A percentile compares a stretch with the other conserved stretches of the same genome.
phyloP scores from a whole-genome alignment of 768 basidiomycete species.

The Coprinopsis cinerea region DNA sequence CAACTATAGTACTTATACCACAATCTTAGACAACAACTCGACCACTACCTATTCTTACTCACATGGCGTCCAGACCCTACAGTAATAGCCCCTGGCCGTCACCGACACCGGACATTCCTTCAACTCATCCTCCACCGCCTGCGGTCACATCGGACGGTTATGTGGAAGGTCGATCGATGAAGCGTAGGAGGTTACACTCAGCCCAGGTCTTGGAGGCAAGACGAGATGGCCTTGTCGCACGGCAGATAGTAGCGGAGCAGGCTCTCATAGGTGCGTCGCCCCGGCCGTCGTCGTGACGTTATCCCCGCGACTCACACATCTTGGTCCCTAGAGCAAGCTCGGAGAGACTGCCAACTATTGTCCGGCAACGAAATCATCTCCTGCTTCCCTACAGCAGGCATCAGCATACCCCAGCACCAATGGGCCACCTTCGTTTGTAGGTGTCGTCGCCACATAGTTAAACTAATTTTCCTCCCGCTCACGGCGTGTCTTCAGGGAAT shows the following conservation, averaged over 20 bases:
- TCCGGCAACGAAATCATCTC: constrained; percentile 71
- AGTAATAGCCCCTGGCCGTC: constrained; percentile 14
- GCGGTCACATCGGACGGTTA: constrained; percentile 6
- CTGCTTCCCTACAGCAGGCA: constrained; percentile 61
- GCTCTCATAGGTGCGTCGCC: constrained; percentile 24
- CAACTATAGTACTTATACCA: too few species aligned
- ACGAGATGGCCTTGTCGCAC: constrained; percentile 16
- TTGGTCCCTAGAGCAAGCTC: constrained; percentile 32
- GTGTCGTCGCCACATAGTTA: constrained; percentile 24
- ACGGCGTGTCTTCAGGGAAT: constrained; percentile 54
- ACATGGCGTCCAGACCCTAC: constrained; percentile 13
- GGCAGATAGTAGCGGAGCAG: constrained; percentile 36
- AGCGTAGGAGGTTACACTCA: constrained; percentile 11
- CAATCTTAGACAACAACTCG: too few species aligned
- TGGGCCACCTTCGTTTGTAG: constrained; percentile 77
- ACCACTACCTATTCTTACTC: neutral
- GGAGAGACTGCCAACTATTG: constrained; percentile 41
- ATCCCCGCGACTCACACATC: constrained; percentile 3
- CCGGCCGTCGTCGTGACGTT: neutral
- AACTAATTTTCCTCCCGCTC: constrained; percentile 4
- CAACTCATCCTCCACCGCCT: too few species aligned
- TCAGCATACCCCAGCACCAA: constrained; percentile 61
- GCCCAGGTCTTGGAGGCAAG: neutral
- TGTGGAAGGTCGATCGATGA: constrained; percentile 13
- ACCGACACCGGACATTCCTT: constrained; percentile 7